phyloP scores from a whole-genome alignment of 2,329 filamentous ascomycete genomes.

The Beauveria varroae region DNA sequence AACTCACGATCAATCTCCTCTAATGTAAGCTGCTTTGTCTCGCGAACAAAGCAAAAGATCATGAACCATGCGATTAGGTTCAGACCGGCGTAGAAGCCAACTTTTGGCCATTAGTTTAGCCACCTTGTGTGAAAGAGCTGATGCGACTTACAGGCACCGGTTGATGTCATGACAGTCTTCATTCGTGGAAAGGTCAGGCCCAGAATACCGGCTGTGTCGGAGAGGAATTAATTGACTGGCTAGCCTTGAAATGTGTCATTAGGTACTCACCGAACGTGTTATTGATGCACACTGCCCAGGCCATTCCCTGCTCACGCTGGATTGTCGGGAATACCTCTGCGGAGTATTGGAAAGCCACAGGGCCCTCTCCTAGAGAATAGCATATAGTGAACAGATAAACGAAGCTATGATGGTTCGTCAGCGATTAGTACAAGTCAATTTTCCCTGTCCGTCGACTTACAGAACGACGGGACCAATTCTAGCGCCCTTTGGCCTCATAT shows the following conservation, averaged over 20 bases:
- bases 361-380: slow-evolving; percentile 44
- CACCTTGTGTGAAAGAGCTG: neutral
- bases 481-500: slow-evolving; percentile 14
- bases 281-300: slow-evolving; percentile 44
- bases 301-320: slow-evolving; percentile 61
- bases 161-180: slow-evolving; percentile 24
- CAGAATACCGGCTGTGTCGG: slow-evolving; percentile 36
- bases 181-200: slow-evolving; percentile 47
- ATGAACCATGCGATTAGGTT: slow-evolving; percentile 36
- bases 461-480: slow-evolving; percentile 15
- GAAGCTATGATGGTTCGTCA: slow-evolving; percentile 13
- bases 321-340: slow-evolving; percentile 60
- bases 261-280: slow-evolving; percentile 19
- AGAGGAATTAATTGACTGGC: neutral
- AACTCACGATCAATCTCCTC: slow-evolving; percentile 29
- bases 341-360: slow-evolving; percentile 56
- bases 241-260: neutral
- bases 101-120: slow-evolving; percentile 1
- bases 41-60: slow-evolving; percentile 39
- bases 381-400: slow-evolving; percentile 22
- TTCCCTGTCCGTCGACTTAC: slow-evolving; percentile 9
- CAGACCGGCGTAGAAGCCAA: slow-evolving; percentile 36
- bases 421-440: neutral
- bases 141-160: slow-evolving; percentile 22
- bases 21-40: slow-evolving; percentile 39